Evolutionary conservation across 257 asterid genomes (phyloP), one percentile per base, ranked within the genome.

Genomic region (Primulina eburnea): DNA sequence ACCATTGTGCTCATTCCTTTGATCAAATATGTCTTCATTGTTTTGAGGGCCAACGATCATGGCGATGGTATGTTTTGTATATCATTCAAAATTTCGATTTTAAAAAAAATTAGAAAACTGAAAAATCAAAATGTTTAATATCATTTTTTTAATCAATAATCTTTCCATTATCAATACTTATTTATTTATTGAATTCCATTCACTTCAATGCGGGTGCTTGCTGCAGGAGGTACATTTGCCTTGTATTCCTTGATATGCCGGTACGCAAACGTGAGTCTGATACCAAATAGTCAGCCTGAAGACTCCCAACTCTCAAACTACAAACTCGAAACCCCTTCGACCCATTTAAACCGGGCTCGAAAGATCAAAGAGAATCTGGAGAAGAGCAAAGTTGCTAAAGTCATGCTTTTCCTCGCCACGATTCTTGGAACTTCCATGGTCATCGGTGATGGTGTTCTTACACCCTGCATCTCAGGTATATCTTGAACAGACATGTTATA

Each of bases 381-480:
- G 61, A 86, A 55, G 7, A 90, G 94, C 75, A 70, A 24, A 50
- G 29, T 68, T 17, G 84, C 89, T 4, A 87, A 85, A 77, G 14
- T 79, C 28, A 14, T 87, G 28, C 86, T 90, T 6, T 82, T 90
- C 34, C 82, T 87, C 6, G 81, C 77, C 28, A 73, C 97, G 29
- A 85, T 90, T 56, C 87, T 90, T 4, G 96, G 97, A 86, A 59
- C 96, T 17, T 85, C 96, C 2, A 88, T 90, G 94, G 97, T 88
- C n/a, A 90, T 90, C 12, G 97, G 96, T 0, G 96, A 89, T 52
- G 95, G 96, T 4, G 83, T 90, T 62, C 85, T 90, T 2, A 90
- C 97, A 34, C 97, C 97, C 7, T 83, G 85, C 76, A 90, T 90
- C 61, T 90, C 97, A 10, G 53, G 53, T 43, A 43, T 16, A 38